Conservation (phyloP, 2,329 filamentous ascomycete genomes). For the Stenocarpella maydis region DNA sequence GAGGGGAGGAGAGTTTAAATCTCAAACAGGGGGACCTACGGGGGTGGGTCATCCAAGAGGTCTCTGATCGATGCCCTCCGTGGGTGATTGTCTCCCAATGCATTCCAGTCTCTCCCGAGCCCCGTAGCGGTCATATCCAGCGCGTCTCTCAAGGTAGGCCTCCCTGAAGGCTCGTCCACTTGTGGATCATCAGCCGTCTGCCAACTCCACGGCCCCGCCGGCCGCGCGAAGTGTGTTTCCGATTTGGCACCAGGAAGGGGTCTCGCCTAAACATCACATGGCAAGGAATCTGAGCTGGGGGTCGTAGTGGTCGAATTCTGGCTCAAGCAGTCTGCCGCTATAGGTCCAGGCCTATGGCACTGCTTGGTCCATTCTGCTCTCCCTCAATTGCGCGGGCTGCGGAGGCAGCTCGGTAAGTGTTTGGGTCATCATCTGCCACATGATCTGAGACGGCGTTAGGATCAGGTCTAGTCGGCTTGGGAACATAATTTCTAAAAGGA, state of each 20-base stretch:
- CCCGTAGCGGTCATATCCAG: not conserved
- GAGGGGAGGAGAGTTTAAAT: not conserved
- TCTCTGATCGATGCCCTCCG: not conserved
- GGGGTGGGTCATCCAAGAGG: not conserved
- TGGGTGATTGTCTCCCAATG: not conserved
- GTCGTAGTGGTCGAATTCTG: conserved; percentile 1
- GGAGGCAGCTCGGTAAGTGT: not conserved
- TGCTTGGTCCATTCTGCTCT: too few relatives aligned
- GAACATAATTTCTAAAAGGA: not conserved
- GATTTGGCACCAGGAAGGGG: not conserved
- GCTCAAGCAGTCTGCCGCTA: not conserved
- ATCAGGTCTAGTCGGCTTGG: too few relatives aligned
- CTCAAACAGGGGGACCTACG: not conserved
- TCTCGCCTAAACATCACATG: not conserved
- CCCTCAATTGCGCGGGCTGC: not conserved
- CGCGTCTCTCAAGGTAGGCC: not conserved
- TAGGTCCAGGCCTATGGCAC: not conserved
- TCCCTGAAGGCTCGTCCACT: not conserved
- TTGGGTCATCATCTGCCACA: not conserved
- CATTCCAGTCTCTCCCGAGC: not conserved
- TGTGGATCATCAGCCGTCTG: not conserved
- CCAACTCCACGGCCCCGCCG: not conserved
- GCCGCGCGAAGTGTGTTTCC: not conserved
- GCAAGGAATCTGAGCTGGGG: not conserved
- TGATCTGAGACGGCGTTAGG: not conserved